These are phyloP conservation scores for Rhododendron ferrugineum DNA, from an alignment of 148 eudicot species.

Conservation along the genomic window DNA sequence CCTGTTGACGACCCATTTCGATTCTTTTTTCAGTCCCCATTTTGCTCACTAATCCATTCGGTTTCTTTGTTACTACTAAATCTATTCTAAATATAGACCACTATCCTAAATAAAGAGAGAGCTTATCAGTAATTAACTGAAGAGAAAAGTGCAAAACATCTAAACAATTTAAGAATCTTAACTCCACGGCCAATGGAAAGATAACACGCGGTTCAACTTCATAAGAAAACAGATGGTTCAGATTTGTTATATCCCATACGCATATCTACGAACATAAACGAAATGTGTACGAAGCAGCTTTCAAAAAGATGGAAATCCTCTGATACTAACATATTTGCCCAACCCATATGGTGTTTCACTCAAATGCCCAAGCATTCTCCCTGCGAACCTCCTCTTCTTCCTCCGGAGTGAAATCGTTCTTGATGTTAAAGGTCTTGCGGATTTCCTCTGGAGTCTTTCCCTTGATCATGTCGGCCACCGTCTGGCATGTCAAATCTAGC, in stretches of 20 bases:
- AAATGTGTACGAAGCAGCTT: neutral
- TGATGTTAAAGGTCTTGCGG: constrained; percentile 58
- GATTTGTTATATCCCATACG: neutral
- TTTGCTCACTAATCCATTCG: too few relatives aligned
- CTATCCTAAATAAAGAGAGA: too few relatives aligned
- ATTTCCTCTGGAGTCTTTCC: constrained; percentile 75
- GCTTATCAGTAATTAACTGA: neutral
- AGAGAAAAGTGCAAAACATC: neutral
- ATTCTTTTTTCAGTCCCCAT: too few relatives aligned
- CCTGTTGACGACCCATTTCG: too few relatives aligned
- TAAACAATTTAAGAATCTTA: neutral
- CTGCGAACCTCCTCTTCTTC: constrained; percentile 62
- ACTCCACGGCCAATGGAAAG: neutral
- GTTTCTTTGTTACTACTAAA: too few relatives aligned
- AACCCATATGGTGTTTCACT: constrained; percentile 10
- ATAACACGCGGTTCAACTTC: neutral
- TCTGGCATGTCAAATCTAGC: constrained; percentile 62
- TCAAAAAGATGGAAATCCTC: neutral
- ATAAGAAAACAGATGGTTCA: constrained; percentile 4
- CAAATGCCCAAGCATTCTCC: constrained; percentile 73
- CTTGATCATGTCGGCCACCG: constrained; percentile 69
- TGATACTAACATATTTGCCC: neutral
- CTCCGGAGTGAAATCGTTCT: constrained; percentile 59
- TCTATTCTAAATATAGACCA: too few relatives aligned
- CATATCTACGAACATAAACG: neutral